Evolutionary conservation across 768 basidiomycete species (phyloP).

Genomic region (Gymnopilus junonius): DNA sequence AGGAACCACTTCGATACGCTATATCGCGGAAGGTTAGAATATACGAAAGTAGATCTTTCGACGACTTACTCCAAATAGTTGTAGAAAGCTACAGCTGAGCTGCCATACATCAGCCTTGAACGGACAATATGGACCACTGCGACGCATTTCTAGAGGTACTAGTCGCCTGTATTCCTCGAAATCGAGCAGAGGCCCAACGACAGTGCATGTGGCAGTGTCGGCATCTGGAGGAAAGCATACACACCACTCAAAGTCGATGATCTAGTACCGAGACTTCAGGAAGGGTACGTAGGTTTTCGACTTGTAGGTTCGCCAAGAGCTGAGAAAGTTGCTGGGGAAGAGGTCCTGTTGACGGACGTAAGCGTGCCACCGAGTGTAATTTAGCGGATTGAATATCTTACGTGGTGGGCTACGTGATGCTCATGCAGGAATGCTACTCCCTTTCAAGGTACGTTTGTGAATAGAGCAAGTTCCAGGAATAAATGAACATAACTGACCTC

Average conservation of each 20-base stretch:
- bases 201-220: neutral
- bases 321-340: neutral
- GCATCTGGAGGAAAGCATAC: neutral
- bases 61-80: neutral
- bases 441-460: neutral
- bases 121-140: neutral
- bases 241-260: neutral
- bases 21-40: neutral
- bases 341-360: neutral
- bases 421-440: neutral
- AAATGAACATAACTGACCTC: neutral
- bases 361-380: neutral
- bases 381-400: neutral
- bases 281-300: neutral
- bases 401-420: neutral
- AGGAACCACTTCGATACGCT: neutral
- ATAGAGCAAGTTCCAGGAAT: neutral
- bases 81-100: neutral
- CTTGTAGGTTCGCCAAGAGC: neutral
- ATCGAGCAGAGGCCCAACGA: neutral
- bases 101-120: conserved; percentile 2
- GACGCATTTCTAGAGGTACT: neutral
- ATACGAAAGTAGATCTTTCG: neutral
- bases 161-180: neutral
- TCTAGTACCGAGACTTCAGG: neutral